Conservation (phyloP, 495 filamentous ascomycete genomes). For the Stereocaulon alpinum region DNA sequence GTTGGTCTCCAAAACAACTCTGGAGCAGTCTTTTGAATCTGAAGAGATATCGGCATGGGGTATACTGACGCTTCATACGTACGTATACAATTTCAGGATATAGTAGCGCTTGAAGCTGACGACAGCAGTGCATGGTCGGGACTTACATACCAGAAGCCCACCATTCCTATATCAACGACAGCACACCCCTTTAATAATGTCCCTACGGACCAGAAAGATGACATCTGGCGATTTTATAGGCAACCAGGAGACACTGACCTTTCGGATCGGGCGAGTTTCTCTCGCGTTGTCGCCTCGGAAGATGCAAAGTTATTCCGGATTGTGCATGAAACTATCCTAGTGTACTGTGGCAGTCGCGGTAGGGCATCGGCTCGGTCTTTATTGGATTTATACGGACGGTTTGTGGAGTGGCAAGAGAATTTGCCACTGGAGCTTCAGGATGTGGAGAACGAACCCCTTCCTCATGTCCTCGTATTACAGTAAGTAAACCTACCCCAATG, state of each 20-base stretch:
- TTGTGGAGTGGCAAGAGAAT: constrained; percentile 25
- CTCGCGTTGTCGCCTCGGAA: constrained; percentile 18
- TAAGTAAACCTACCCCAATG: constrained; percentile 14
- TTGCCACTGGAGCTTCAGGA: constrained; percentile 24
- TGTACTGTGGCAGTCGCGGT: constrained; percentile 27
- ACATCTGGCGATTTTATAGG: constrained; percentile 13
- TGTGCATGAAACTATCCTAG: constrained; percentile 26
- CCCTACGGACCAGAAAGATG: not conserved
- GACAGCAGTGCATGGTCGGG: constrained; percentile 16
- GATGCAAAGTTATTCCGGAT: constrained; percentile 27
- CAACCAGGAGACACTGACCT: constrained; percentile 9
- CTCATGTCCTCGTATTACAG: constrained; percentile 31
- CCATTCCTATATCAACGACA: constrained; percentile 7
- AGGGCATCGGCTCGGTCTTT: constrained; percentile 23
- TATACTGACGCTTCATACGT: constrained; percentile 20
- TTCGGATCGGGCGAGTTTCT: constrained; percentile 8
- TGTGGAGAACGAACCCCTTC: constrained; percentile 22
- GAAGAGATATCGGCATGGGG: constrained; percentile 18
- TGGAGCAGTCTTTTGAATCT: constrained; percentile 13
- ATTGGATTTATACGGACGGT: constrained; percentile 24
- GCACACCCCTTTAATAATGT: constrained; percentile 10
- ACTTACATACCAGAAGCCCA: constrained; percentile 20
- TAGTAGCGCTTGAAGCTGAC: not conserved
- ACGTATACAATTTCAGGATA: not conserved
- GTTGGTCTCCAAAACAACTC: constrained; percentile 16